phyloP scores from a whole-genome alignment of 2,329 filamentous ascomycete genomes.

The Pseudogymnoascus sp. region DNA sequence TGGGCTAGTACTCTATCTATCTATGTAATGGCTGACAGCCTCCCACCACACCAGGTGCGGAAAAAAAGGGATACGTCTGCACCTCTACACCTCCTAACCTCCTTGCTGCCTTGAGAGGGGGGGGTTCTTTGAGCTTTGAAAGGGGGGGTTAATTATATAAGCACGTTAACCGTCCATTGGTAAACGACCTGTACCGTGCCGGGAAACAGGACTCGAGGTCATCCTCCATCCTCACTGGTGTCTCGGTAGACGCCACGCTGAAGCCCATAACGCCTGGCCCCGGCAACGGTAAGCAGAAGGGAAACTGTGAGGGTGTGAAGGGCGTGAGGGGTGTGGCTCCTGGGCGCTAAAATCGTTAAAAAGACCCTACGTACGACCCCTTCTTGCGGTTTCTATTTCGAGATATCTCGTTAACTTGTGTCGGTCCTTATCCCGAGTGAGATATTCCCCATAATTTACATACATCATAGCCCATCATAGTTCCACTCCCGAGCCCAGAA shows the following conservation, averaged over 20 bases:
- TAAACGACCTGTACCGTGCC: neutral
- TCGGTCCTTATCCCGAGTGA: neutral
- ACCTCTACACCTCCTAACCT: neutral
- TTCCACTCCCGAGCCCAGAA: neutral
- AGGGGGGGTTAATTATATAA: neutral
- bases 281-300: neutral
- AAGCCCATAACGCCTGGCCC: neutral
- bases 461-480: neutral
- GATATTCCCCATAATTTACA: neutral
- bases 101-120: neutral
- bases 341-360: neutral
- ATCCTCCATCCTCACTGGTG: neutral
- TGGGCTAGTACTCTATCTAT: neutral
- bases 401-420: neutral
- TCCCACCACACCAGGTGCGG: neutral
- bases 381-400: neutral
- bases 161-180: neutral
- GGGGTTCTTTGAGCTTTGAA: neutral
- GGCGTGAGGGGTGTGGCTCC: neutral
- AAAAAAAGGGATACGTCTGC: neutral
- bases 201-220: neutral
- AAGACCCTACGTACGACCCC: neutral
- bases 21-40: neutral
- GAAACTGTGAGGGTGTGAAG: neutral
- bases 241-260: conserved; percentile 1